phyloP scores from a whole-genome alignment of 768 basidiomycete species.

The Naganishia randhawae region DNA sequence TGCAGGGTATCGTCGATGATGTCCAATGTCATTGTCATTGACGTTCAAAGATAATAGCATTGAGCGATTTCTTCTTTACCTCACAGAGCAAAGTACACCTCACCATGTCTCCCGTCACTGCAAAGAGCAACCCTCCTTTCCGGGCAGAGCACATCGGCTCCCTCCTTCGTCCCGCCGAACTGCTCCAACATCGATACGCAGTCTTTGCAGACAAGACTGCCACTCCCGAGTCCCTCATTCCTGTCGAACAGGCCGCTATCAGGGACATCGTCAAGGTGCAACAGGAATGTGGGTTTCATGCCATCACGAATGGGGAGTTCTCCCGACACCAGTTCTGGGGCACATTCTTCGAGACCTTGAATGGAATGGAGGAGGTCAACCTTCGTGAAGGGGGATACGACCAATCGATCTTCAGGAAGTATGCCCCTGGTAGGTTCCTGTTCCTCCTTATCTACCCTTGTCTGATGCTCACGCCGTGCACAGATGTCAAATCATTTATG shows the following conservation, averaged over 20 bases:
- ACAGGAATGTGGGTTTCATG: slow-evolving; percentile 58
- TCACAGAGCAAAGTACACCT: not conserved
- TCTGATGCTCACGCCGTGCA: not conserved
- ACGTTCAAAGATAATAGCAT: not conserved
- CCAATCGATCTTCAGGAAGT: slow-evolving; percentile 19
- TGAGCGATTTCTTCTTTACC: not conserved
- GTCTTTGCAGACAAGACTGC: slow-evolving; percentile 52
- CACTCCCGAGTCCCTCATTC: slow-evolving; percentile 54
- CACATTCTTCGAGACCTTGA: slow-evolving; percentile 65
- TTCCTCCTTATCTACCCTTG: no score
- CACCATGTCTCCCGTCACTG: slow-evolving; percentile 16
- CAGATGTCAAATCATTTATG: slow-evolving; percentile 26
- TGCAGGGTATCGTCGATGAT: not conserved
- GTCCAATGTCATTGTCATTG: not conserved
- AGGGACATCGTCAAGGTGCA: slow-evolving; percentile 59
- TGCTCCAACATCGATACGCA: slow-evolving; percentile 50
- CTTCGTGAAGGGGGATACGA: slow-evolving; percentile 50
- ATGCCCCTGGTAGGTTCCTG: slow-evolving; percentile 21
- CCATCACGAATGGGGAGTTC: slow-evolving; percentile 65
- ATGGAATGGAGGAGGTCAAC: slow-evolving; percentile 58
- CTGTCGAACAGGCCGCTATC: slow-evolving; percentile 59
- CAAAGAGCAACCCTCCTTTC: slow-evolving; percentile 51
- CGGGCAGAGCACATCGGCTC: slow-evolving; percentile 63
- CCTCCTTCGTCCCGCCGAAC: slow-evolving; percentile 58
- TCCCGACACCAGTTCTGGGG: slow-evolving; percentile 57